These are phyloP conservation scores for Dalbergia cochinchinensis DNA, from an alignment of 306 rosid genomes.

Conservation along the genomic window DNA sequence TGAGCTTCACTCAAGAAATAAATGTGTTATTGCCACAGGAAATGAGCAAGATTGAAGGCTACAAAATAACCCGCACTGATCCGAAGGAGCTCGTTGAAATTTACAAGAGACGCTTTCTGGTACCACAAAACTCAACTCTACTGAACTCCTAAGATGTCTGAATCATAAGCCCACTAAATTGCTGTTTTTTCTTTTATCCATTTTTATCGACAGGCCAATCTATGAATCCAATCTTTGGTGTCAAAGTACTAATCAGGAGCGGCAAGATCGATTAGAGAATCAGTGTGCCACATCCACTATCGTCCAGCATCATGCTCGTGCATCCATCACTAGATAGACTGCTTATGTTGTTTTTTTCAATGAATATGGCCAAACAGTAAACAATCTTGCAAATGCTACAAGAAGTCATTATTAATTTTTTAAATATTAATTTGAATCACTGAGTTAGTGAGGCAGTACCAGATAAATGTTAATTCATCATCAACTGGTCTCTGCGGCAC, in stretches of 20 bases:
- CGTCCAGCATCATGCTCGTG: neutral
- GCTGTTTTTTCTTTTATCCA: constrained; percentile 1
- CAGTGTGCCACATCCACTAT: neutral
- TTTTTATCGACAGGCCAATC: constrained; percentile 42
- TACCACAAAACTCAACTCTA: constrained; percentile 23
- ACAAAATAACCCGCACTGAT: constrained; percentile 62
- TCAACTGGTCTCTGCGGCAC: neutral
- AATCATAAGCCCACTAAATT: constrained; percentile 7
- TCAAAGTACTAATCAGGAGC: neutral
- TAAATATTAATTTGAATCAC: neutral
- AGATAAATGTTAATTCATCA: neutral
- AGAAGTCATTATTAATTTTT: neutral
- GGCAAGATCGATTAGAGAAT: neutral
- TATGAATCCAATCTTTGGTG: constrained; percentile 32
- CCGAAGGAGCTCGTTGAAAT: constrained; percentile 67
- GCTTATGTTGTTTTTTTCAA: constrained; percentile 13
- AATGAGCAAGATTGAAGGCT: constrained; percentile 66
- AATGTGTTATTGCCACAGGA: constrained; percentile 50
- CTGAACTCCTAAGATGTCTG: neutral
- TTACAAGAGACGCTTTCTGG: constrained; percentile 69
- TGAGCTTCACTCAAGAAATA: constrained; percentile 1
- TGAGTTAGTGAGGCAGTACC: neutral
- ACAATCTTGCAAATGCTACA: neutral
- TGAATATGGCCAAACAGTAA: neutral
- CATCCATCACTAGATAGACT: neutral